A percentile compares a stretch with the other conserved stretches of the same genome.
These are phyloP conservation scores for Skeletonema tropicum DNA, from an alignment of 108 stramenopile genomes.

Conservation along the genomic window DNA sequence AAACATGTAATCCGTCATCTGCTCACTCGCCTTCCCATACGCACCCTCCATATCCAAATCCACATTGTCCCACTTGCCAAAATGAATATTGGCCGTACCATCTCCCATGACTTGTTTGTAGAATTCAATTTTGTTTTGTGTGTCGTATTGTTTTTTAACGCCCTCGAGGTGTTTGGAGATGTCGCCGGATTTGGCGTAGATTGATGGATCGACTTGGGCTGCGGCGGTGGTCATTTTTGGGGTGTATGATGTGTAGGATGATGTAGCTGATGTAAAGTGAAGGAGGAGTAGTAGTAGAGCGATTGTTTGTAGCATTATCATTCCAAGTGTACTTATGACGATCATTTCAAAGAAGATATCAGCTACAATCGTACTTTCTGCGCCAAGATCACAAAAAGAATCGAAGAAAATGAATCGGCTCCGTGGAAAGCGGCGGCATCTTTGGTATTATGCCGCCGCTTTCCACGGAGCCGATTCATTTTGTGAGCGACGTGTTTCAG, in stretches of 20 bases:
- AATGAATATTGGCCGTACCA: conserved; percentile 31
- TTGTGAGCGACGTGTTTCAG: neutral
- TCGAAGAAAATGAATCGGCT: no score
- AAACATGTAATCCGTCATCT: conserved; percentile 36
- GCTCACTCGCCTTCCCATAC: conserved; percentile 26
- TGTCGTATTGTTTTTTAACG: conserved; percentile 25
- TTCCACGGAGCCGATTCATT: neutral
- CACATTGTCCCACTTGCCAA: conserved; percentile 27
- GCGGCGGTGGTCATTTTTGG: conserved; percentile 3
- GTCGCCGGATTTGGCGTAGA: conserved; percentile 36
- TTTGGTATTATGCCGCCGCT: neutral
- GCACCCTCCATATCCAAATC: conserved; percentile 23
- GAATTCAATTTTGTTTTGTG: conserved; percentile 21
- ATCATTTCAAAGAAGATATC: neutral
- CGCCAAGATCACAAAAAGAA: neutral
- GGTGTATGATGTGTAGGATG: neutral
- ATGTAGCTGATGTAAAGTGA: neutral
- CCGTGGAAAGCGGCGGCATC: no score
- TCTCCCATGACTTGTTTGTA: conserved; percentile 34
- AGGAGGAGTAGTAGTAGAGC: neutral
- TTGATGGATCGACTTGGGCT: conserved; percentile 25
- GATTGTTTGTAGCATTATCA: no score
- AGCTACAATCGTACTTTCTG: neutral
- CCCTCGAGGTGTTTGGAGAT: conserved; percentile 44
- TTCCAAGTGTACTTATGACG: no score